These are phyloP conservation scores for Petrea volubilis DNA, from an alignment of 257 asterid genomes.

Conservation along the genomic window DNA sequence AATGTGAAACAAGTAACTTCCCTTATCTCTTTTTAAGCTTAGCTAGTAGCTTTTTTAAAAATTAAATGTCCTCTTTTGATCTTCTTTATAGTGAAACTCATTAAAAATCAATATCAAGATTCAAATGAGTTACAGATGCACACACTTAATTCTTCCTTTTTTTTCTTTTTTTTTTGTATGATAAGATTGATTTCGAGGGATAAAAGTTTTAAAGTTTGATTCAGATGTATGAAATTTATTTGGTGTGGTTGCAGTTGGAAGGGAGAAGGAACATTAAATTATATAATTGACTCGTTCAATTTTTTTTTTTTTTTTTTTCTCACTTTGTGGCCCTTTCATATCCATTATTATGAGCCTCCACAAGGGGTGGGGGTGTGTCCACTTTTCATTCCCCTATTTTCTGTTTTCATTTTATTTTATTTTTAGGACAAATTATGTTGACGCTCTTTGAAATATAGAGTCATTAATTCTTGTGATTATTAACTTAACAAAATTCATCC, in stretches of 20 bases:
- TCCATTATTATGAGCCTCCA: slow-evolving; percentile 3
- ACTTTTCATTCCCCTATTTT: too few species aligned
- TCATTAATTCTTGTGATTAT: too few species aligned
- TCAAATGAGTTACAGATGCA: neutral
- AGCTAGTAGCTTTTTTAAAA: slow-evolving; percentile 10
- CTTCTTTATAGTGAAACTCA: neutral
- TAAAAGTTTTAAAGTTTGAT: neutral
- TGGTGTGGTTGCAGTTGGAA: slow-evolving; percentile 20
- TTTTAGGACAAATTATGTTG: too few species aligned
- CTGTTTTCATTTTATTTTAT: too few species aligned
- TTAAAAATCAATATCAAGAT: neutral
- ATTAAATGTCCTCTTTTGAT: neutral
- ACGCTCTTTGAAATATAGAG: too few species aligned
- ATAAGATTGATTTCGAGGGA: neutral
- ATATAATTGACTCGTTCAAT: slow-evolving; percentile 18
- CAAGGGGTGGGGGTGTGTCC: slow-evolving; percentile 12
- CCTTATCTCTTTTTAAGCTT: neutral
- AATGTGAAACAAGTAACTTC: slow-evolving; percentile 38
- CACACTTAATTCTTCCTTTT: too few species aligned
- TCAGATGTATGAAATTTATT: neutral
- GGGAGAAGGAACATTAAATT: slow-evolving; percentile 21
- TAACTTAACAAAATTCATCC: too few species aligned
- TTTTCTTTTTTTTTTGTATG: neutral
- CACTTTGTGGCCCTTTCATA: slow-evolving; percentile 5
- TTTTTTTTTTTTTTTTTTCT: neutral